Percentiles rank a stretch among this genome's conserved stretches.
phyloP scores from a whole-genome alignment of 2,329 filamentous ascomycete species.

The Clarireedia sp. region DNA sequence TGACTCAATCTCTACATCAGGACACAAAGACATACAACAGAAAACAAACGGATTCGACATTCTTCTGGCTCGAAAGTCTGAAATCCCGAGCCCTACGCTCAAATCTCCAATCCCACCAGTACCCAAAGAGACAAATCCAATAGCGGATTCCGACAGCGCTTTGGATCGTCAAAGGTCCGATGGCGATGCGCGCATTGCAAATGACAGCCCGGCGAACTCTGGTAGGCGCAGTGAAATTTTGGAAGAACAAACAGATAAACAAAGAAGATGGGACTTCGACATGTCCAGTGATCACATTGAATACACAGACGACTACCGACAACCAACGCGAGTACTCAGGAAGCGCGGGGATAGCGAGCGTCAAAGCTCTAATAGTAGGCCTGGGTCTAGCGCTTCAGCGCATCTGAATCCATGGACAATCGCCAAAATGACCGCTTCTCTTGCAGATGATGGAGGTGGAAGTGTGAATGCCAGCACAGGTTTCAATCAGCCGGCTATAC shows the following conservation, averaged over 20 bases:
- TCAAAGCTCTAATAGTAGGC: not conserved
- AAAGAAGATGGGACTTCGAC: constrained; percentile 32
- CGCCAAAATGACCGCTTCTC: constrained; percentile 31
- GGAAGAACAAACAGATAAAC: not conserved
- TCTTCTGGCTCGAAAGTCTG: constrained; percentile 19
- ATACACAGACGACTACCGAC: constrained; percentile 31
- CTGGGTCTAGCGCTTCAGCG: not conserved
- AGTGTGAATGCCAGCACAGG: not conserved
- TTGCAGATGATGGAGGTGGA: not conserved
- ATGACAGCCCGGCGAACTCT: no score
- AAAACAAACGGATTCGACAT: constrained; percentile 19
- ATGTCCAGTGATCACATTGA: constrained; percentile 40
- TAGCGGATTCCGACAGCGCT: no score
- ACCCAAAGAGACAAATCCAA: no score
- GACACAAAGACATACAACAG: not conserved
- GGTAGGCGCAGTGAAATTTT: not conserved
- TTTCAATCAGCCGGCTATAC: not conserved
- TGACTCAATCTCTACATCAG: not conserved
- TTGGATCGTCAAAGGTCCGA: no score
- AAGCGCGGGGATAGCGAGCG: not conserved
- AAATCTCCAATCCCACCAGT: not conserved
- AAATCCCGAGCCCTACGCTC: not conserved
- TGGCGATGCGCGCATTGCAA: no score
- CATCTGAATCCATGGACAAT: constrained; percentile 35
- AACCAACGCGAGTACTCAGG: not conserved